These are phyloP conservation scores for Stentor coeruleus DNA, from an alignment of 73 alveolate genomes.

Conservation along the genomic window DNA sequence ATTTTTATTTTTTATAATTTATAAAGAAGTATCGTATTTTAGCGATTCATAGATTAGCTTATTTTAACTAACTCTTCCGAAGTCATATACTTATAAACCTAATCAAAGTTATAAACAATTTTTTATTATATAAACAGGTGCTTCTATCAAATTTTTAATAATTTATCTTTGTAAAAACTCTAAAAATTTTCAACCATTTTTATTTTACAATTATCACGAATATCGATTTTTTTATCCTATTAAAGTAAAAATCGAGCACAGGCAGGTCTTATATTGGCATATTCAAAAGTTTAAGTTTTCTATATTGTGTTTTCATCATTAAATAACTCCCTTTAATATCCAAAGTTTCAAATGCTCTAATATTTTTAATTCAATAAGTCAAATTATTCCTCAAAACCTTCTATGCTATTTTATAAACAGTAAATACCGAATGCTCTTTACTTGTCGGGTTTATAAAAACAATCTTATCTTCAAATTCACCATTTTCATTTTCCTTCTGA, in stretches of 20 bases:
- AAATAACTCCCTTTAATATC: neutral
- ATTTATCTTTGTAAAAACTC: neutral
- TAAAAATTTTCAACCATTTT: neutral
- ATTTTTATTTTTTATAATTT: too few relatives aligned
- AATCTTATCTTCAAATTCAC: slow-evolving; percentile 40
- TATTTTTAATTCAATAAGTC: slow-evolving; percentile 19
- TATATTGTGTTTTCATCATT: neutral
- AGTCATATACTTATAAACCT: too few relatives aligned
- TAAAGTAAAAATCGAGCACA: neutral
- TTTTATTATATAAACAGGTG: too few relatives aligned
- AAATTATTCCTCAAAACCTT: slow-evolving; percentile 48
- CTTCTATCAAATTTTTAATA: too few relatives aligned
- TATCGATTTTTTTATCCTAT: too few relatives aligned
- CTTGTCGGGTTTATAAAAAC: slow-evolving; percentile 43
- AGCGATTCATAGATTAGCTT: too few relatives aligned
- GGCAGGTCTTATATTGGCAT: neutral
- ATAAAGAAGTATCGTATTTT: neutral
- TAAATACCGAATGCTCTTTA: slow-evolving; percentile 35
- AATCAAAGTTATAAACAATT: too few relatives aligned
- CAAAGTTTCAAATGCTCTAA: neutral
- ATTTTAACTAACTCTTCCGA: too few relatives aligned
- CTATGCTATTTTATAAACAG: slow-evolving; percentile 49
- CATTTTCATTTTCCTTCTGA: slow-evolving; percentile 31
- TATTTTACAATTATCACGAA: neutral
- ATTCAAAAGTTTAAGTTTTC: neutral